Evolutionary conservation across 2,329 filamentous ascomycete genomes (phyloP).

Genomic region (Grosmannia serpens): DNA sequence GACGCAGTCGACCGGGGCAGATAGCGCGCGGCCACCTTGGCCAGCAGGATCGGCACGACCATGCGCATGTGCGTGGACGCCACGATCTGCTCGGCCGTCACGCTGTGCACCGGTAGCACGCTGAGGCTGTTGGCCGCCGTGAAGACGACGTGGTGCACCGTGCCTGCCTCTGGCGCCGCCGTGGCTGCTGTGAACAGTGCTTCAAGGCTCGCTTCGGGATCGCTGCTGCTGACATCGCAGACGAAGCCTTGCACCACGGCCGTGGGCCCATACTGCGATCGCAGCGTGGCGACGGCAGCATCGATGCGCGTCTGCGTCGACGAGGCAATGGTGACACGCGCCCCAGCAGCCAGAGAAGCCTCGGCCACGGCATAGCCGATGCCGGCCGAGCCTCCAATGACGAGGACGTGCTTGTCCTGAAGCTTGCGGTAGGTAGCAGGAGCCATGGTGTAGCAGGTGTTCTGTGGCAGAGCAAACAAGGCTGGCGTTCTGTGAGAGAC

Average conservation of each 20-base stretch:
- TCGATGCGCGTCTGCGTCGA: constrained; percentile 39
- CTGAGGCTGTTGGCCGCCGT: constrained; percentile 19
- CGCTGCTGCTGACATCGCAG: constrained; percentile 16
- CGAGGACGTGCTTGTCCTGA: constrained; percentile 32
- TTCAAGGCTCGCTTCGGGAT: constrained; percentile 20
- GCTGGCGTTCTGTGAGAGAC: too few species aligned
- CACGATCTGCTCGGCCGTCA: constrained; percentile 10
- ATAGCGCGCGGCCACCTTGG: constrained; percentile 20
- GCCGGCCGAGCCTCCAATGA: constrained; percentile 53
- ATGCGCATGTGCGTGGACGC: constrained; percentile 18
- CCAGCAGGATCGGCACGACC: constrained; percentile 21
- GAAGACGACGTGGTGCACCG: constrained; percentile 17
- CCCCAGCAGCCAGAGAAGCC: constrained; percentile 41
- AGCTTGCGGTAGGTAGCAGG: constrained; percentile 21
- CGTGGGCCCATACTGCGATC: constrained; percentile 5
- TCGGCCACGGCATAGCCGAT: constrained; percentile 52
- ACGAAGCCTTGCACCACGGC: constrained; percentile 18
- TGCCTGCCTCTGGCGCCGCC: constrained; percentile 10
- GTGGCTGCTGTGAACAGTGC: constrained; percentile 17
- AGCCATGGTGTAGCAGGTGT: background rate
- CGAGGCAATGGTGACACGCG: constrained; percentile 47
- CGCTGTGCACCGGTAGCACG: constrained; percentile 10
- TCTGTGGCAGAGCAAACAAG: too few species aligned
- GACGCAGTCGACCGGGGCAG: constrained; percentile 25
- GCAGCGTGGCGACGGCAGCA: constrained; percentile 24